Evolutionary conservation across 495 filamentous ascomycete species (phyloP).

Genomic region (Penicillium soppii): DNA sequence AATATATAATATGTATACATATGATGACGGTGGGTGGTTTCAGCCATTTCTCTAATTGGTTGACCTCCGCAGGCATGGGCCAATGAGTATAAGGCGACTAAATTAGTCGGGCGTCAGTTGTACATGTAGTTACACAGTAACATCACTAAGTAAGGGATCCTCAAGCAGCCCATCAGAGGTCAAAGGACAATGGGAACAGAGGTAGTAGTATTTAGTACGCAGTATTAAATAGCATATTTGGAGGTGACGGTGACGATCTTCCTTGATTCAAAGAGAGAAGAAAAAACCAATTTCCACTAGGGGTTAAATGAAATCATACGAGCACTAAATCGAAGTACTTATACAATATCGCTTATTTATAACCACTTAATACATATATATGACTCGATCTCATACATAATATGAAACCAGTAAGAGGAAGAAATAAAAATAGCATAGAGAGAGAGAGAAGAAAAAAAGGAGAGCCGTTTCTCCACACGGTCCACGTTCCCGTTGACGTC

Average conservation of each 20-base stretch:
- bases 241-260: neutral
- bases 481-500: conserved; percentile 33
- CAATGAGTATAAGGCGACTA: conserved; percentile 4
- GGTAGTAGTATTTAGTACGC: neutral
- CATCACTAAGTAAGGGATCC: neutral
- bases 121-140: conserved; percentile 4
- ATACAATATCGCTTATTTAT: too few species aligned
- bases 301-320: neutral
- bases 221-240: neutral
- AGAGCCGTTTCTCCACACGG: conserved; percentile 23
- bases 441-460: conserved; percentile 5
- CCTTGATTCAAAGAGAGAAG: neutral
- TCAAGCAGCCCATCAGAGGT: too few species aligned
- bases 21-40: conserved; percentile 6
- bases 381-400: too few species aligned
- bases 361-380: too few species aligned
- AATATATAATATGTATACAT: neutral
- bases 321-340: too few species aligned
- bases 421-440: neutral
- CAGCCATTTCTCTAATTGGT: conserved; percentile 2
- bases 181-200: neutral
- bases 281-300: neutral
- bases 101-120: conserved; percentile 2
- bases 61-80: neutral
- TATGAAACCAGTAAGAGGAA: too few species aligned